Conservation (phyloP, 495 filamentous ascomycete species). For the Parathielavia hyrcaniae region DNA sequence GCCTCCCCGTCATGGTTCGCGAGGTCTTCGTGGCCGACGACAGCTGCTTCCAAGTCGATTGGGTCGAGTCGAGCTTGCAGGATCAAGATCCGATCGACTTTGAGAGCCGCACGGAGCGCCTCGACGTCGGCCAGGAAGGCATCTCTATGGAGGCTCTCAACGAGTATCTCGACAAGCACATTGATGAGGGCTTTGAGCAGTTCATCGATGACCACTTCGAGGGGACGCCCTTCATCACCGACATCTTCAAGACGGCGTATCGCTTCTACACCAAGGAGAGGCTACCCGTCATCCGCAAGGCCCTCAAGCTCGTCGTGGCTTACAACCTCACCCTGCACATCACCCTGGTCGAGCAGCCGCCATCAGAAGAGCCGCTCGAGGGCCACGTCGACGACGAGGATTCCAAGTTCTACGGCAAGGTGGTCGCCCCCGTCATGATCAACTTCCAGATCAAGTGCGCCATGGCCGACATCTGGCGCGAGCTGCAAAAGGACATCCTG, state of each 20-base stretch:
- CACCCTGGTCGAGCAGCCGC: conserved; percentile 81
- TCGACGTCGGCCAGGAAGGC: conserved; percentile 78
- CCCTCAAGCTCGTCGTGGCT: conserved; percentile 81
- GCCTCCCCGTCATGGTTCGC: conserved; percentile 79
- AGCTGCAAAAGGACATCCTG: conserved; percentile 86
- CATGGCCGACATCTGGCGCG: conserved; percentile 92
- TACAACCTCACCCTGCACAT: conserved; percentile 91
- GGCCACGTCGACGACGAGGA: conserved; percentile 72
- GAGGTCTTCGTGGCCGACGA: conserved; percentile 88
- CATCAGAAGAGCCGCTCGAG: conserved; percentile 67
- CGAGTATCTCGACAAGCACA: conserved; percentile 87
- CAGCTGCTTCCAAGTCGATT: conserved; percentile 85
- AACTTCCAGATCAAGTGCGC: conserved; percentile 97
- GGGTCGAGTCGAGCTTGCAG: conserved; percentile 68
- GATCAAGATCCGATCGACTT: conserved; percentile 66
- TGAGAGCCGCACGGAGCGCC: conserved; percentile 74
- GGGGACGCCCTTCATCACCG: conserved; percentile 84
- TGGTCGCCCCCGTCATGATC: conserved; percentile 90
- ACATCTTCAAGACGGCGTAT: conserved; percentile 89
- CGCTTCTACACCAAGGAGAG: conserved; percentile 79
- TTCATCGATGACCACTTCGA: conserved; percentile 94
- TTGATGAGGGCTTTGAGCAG: conserved; percentile 80
- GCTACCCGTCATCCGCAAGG: conserved; percentile 80
- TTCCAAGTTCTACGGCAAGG: conserved; percentile 80
- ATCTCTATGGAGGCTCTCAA: conserved; percentile 68